A percentile compares a stretch with the other conserved stretches of the same genome.
Conservation (phyloP, 1,139 yeast species). For the Scheffersomyces lignicola region DNA sequence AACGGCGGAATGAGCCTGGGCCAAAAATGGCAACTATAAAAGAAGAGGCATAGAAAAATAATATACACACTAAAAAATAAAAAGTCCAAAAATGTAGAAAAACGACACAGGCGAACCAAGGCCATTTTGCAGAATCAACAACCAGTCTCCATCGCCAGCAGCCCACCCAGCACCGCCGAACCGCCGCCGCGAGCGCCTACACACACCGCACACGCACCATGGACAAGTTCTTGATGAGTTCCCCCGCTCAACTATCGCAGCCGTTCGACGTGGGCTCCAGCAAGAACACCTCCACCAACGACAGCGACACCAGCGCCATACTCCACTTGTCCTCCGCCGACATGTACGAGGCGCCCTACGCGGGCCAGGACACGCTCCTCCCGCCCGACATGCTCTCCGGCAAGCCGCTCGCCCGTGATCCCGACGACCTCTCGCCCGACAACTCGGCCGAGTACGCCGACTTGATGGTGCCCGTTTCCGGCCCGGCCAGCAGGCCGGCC, state of each 20-base stretch:
- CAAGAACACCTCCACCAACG: conserved; percentile 5
- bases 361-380: conserved; percentile 2
- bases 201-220: too few relatives aligned
- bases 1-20: too few relatives aligned
- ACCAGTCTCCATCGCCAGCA: too few relatives aligned
- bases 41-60: too few relatives aligned
- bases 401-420: conserved; percentile 1
- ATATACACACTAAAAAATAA: too few relatives aligned
- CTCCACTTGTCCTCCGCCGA: conserved; percentile 2
- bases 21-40: too few relatives aligned
- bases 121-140: too few relatives aligned
- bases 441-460: conserved; percentile 10
- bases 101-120: too few relatives aligned
- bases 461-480: conserved; percentile 26
- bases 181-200: too few relatives aligned
- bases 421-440: conserved; percentile 5
- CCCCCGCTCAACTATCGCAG: conserved; percentile 42
- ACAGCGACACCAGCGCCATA: conserved; percentile 2
- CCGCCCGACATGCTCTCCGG: conserved; percentile 3
- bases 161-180: too few relatives aligned
- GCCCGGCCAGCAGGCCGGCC: conserved; percentile 10
- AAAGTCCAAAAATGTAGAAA: too few relatives aligned
- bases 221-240: conserved; percentile 49
- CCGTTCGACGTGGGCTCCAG: conserved; percentile 25
- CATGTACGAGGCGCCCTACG: conserved; percentile 1